Percentiles rank a stretch among this genome's conserved stretches.
phyloP scores from a whole-genome alignment of 495 filamentous ascomycete species.

The Penicillium pulvis region DNA sequence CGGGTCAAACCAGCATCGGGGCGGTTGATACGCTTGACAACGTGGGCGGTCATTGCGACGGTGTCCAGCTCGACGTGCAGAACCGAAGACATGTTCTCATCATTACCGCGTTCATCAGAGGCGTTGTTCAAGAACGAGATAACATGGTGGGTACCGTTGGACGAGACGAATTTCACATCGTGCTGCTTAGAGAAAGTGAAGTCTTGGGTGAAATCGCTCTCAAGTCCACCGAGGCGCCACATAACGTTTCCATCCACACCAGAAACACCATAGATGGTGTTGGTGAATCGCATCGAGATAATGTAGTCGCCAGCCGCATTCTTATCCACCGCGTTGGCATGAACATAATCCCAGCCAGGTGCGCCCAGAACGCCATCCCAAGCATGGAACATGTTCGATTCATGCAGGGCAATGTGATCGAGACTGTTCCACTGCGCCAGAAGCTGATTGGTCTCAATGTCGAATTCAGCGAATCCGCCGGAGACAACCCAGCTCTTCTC shows the following conservation, averaged over 20 bases:
- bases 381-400: constrained; percentile 50
- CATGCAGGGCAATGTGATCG: constrained; percentile 44
- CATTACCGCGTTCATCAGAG: constrained; percentile 42
- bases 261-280: constrained; percentile 59
- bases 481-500: constrained; percentile 41
- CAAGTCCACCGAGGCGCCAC: constrained; percentile 58
- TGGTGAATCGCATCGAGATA: constrained; percentile 58
- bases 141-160: constrained; percentile 50
- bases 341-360: constrained; percentile 46
- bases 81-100: constrained; percentile 50
- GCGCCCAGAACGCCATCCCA: constrained; percentile 17
- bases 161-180: constrained; percentile 56
- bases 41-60: constrained; percentile 46
- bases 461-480: constrained; percentile 49
- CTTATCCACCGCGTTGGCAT: constrained; percentile 47
- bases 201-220: constrained; percentile 44
- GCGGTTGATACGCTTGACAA: constrained; percentile 43
- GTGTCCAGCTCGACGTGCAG: constrained; percentile 56
- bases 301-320: constrained; percentile 56
- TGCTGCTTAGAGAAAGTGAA: constrained; percentile 64
- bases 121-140: constrained; percentile 61
- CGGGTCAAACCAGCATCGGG: constrained; percentile 54
- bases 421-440: constrained; percentile 50
- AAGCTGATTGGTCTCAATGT: constrained; percentile 47
- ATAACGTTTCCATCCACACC: constrained; percentile 57